Evolutionary conservation across 2,329 filamentous ascomycete genomes (phyloP).

Genomic region (Fusarium ramigenum): DNA sequence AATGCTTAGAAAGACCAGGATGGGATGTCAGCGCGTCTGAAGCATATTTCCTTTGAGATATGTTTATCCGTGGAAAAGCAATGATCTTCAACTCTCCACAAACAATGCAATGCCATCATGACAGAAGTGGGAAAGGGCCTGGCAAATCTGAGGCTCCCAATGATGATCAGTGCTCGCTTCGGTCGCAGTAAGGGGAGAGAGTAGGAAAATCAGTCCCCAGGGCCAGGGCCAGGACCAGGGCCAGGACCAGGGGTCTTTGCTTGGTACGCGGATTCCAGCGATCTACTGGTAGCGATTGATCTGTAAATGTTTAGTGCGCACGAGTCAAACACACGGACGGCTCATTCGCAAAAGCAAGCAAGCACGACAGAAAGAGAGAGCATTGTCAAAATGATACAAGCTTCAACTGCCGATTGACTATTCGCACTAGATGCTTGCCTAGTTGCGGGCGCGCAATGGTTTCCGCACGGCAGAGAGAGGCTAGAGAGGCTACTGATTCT

Average conservation of each 20-base stretch:
- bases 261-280: not conserved
- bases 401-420: not conserved
- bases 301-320: not conserved
- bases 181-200: not conserved
- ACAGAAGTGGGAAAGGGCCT: slow-evolving; percentile 2
- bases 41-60: not conserved
- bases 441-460: not conserved
- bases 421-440: not conserved
- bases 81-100: slow-evolving; percentile 16
- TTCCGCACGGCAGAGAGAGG: not conserved
- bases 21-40: not conserved
- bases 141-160: not conserved
- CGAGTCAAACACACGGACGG: not conserved
- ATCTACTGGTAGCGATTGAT: slow-evolving; percentile 1
- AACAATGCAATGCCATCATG: slow-evolving; percentile 18
- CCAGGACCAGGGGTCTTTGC: not conserved
- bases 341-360: not conserved
- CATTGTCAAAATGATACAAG: not conserved
- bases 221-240: not conserved
- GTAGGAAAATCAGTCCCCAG: not conserved
- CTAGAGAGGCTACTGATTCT: not conserved
- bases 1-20: slow-evolving; percentile 2
- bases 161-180: slow-evolving; percentile 14
- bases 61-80: not conserved
- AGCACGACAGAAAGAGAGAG: not conserved